Base-by-base conservation (phyloP, 192 early-diverging fungal species). In the Coemansia aciculifera region DNA sequence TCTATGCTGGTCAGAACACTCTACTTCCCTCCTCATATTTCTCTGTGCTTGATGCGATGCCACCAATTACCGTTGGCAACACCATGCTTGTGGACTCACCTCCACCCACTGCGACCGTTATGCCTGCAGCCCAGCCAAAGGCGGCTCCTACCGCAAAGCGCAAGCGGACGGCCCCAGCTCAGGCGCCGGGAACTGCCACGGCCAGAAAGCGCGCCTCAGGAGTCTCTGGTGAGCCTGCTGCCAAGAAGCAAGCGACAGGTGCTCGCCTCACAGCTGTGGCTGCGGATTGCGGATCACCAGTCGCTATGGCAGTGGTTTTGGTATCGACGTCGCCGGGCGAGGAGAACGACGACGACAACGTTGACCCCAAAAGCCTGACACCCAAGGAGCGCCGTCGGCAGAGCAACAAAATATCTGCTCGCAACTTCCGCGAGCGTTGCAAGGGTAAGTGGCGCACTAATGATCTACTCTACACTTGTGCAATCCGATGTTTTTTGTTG, bases 371-470 rank as follows among this genome's bases (percentile, higher is more conserved):
- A 44, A 82, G 79, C 21, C 78, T 94, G 77, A 78, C 87, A 11
- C 85, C 89, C 17, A 92, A 90, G 74, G 90, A 95, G 76, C 84
- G 91, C 36, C 86, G 93, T 24, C 91, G 92, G 81, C 76, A 93
- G 74, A 84, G 93, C 59, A 95, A 95, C 84, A 95, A 95, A 71
- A 89, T 95, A 37, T 91, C 90, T 21, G 93, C 93, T 21, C 83
- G 92, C 69, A 93, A 92, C 78, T 95, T 95, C 76, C 85, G 93
- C 46, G 85, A 89, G 48, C 86, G 93, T 59, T 86, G 92, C 84
- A 95, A 95, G 85, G 93, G 78, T 80, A 80, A 75, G 78, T 63
- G 15, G 11, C 23, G 52, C 23, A 21, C 37, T 59, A 36, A 8
- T 36, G 8, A 36, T 36, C 34, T 36, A 8, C 17, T 15, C 36